phyloP scores from a whole-genome alignment of 108 stramenopile genomes.

The Schizochytrium sp. region DNA sequence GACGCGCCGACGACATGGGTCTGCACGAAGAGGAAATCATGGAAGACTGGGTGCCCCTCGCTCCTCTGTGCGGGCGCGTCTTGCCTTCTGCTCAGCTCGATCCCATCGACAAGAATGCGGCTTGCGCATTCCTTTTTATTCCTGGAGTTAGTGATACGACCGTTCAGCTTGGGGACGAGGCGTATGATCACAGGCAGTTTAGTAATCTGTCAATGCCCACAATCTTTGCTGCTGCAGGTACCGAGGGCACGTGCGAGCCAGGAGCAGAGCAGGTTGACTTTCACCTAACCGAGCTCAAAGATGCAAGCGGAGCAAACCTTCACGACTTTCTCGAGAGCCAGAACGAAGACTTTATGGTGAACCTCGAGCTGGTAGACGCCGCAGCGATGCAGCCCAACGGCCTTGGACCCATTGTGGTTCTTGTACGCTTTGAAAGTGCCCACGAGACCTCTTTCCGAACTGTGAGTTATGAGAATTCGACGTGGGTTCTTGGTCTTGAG shows the following conservation, averaged over 20 bases:
- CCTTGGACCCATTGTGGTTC: not conserved
- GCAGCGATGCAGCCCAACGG: not conserved
- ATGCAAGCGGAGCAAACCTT: not conserved
- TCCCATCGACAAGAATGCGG: not conserved
- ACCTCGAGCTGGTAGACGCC: not conserved
- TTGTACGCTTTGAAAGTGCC: not conserved
- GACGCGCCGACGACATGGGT: not conserved
- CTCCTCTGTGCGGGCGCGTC: not conserved
- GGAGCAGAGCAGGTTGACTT: not conserved
- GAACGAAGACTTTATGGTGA: not conserved
- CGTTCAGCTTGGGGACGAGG: not conserved
- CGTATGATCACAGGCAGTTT: not conserved
- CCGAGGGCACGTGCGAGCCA: not conserved
- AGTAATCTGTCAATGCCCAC: not conserved
- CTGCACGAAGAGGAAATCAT: not conserved
- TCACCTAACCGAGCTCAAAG: not conserved
- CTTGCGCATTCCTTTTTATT: not conserved
- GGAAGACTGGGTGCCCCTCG: not conserved
- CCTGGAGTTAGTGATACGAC: not conserved
- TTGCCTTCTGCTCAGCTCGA: not conserved
- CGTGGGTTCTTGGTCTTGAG: not conserved
- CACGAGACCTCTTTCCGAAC: not conserved
- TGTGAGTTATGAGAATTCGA: not conserved
- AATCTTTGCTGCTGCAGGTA: not conserved
- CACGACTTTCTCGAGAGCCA: not conserved